Conservation (phyloP, 441 rosid species). For the Isatis lusitanica region DNA sequence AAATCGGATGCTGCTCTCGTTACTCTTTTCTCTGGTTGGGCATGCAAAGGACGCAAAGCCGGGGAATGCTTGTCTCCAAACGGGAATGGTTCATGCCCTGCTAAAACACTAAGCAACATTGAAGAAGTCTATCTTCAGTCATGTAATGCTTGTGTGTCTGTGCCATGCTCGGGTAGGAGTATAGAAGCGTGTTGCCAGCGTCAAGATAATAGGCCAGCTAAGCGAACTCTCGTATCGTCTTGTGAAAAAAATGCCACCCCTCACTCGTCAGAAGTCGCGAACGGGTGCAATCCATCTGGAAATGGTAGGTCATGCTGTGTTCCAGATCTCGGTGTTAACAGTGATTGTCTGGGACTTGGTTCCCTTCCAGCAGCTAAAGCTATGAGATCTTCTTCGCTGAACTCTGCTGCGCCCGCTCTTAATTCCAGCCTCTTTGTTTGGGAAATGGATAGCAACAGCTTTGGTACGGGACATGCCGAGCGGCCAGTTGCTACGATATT, state of each 20-base stretch:
- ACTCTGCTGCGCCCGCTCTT: constrained; percentile 60
- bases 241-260: constrained; percentile 32
- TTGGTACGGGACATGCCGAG: constrained; percentile 44
- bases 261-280: constrained; percentile 30
- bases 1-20: constrained; percentile 54
- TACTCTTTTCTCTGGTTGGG: constrained; percentile 82
- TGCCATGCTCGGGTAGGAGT: constrained; percentile 33
- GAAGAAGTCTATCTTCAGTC: constrained; percentile 47
- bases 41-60: constrained; percentile 63
- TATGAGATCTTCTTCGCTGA: constrained; percentile 57
- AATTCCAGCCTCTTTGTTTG: constrained; percentile 71
- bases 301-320: constrained; percentile 57
- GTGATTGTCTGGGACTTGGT: constrained; percentile 52
- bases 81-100: constrained; percentile 59
- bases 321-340: constrained; percentile 63
- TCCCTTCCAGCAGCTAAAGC: constrained; percentile 61
- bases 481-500: constrained; percentile 76
- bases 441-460: constrained; percentile 58
- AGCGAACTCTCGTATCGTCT: constrained; percentile 37
- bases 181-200: constrained; percentile 36
- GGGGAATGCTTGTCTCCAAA: constrained; percentile 56
- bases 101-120: constrained; percentile 45
- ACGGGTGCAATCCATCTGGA: constrained; percentile 41
- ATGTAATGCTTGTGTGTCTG: constrained; percentile 37
- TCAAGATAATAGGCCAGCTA: constrained; percentile 40